Percentiles rank a stretch among this genome's conserved stretches.
These are phyloP conservation scores for Adiantum capillusveneris DNA, from an alignment of 75 land plant species.

Conservation along the genomic window DNA sequence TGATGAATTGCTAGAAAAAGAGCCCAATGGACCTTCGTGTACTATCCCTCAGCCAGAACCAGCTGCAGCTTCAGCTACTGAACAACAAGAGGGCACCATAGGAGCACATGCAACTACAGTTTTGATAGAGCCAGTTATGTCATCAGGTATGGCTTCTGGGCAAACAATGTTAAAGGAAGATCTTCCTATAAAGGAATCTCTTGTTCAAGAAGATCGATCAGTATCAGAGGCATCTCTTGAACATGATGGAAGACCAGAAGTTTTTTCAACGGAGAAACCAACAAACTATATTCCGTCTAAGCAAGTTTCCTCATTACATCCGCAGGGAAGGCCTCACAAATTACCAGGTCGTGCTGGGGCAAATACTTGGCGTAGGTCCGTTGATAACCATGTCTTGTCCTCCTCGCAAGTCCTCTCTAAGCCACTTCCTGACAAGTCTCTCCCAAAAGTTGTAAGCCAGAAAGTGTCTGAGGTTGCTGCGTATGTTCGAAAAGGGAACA, in stretches of 20 bases:
- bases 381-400: neutral
- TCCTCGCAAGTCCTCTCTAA: neutral
- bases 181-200: too few relatives aligned
- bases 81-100: too few relatives aligned
- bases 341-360: conserved; percentile 2
- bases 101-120: too few relatives aligned
- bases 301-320: neutral
- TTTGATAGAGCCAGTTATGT: too few relatives aligned
- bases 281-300: neutral
- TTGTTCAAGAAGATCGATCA: too few relatives aligned
- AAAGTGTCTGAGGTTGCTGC: conserved; percentile 21
- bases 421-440: neutral
- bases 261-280: neutral
- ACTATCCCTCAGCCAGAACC: too few relatives aligned
- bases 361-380: conserved; percentile 7
- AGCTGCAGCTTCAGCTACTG: too few relatives aligned
- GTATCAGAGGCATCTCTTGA: neutral
- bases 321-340: conserved; percentile 1
- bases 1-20: too few relatives aligned
- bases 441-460: conserved; percentile 6
- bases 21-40: too few relatives aligned
- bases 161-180: too few relatives aligned
- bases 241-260: neutral
- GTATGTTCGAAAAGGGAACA: conserved; percentile 84
- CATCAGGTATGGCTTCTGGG: too few relatives aligned